Conservation (phyloP, 1,284 basidiomycete species). For the Cryptococcus sp. region DNA sequence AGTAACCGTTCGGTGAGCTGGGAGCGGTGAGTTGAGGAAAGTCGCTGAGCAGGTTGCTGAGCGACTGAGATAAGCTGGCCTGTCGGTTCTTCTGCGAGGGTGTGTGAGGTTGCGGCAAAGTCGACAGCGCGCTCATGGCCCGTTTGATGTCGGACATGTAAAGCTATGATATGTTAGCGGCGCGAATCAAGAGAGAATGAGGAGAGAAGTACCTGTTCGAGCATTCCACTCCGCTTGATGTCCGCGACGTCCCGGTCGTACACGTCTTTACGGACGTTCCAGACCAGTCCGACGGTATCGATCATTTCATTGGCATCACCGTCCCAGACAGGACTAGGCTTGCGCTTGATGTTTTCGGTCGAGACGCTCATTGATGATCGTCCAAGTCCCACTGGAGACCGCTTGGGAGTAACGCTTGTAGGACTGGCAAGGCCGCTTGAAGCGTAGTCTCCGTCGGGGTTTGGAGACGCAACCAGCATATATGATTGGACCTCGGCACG, state of each 20-base stretch:
- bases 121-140: conserved; percentile 26
- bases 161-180: conserved; percentile 21
- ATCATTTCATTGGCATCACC: conserved; percentile 30
- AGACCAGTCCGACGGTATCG: conserved; percentile 41
- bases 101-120: conserved; percentile 25
- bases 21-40: conserved; percentile 40
- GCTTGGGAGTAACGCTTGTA: conserved; percentile 12
- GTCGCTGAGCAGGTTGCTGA: conserved; percentile 23
- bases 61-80: conserved; percentile 21
- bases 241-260: conserved; percentile 39
- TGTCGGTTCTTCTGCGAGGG: conserved; percentile 30
- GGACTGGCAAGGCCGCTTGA: conserved; percentile 15
- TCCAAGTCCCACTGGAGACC: conserved; percentile 16
- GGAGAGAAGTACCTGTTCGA: conserved; percentile 40
- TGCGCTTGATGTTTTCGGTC: conserved; percentile 23
- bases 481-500: conserved; percentile 48
- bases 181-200: neutral
- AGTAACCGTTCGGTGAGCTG: conserved; percentile 21
- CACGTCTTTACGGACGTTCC: conserved; percentile 34
- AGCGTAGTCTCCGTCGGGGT: conserved; percentile 13
- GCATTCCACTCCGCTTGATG: conserved; percentile 29
- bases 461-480: conserved; percentile 28
- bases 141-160: conserved; percentile 48
- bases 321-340: conserved; percentile 34
- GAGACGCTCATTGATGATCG: conserved; percentile 10